Base-by-base conservation (phyloP, 495 filamentous ascomycete genomes). In the Penicillium longicatenatum region DNA sequence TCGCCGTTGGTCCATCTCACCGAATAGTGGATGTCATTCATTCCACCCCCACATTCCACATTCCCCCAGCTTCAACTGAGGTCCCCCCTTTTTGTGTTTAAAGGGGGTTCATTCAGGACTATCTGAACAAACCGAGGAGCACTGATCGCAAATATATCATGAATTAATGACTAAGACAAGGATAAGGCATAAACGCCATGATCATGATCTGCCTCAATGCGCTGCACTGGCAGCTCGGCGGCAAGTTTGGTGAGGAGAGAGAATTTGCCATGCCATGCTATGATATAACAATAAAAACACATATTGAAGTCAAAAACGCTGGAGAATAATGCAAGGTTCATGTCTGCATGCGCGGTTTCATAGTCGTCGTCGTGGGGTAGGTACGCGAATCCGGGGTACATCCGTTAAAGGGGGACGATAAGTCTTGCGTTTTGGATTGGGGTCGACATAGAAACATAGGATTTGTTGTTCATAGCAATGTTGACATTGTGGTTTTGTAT, bases 381-480 rank as follows among this genome's bases (percentile, higher is more conserved):
- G 45, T 48, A 16, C 45, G 24, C 45, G 45, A 48, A 48, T 48
- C 24, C 21, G 24, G 24, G 45, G 45, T 30, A 48, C 45, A 10
- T 8, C 12, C 31, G 12, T 21, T 45, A 5, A 5, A 22, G 8
- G 8, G 3, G 19, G 8, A 12, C 21, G 42, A 10, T 17, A 17
- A 4, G n/a, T 43, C 10, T 17, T 11, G 42, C 45, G 24, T 24
- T 17, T 48, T 17, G 21, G 44, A 16, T 29, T 26, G 7, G 45
- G 45, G 2, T 48, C 19, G 24, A 75, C 70, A 44, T 77, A 77
- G 47, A 77, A 77, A 59, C 74, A 77, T 6, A 75, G 52, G 16
- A 73, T 52, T 52, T 77, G 74, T 49, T 77, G 61, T 17, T 75
- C 61, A 29, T 67, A 60, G 55, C 74, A 77, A 57, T 75, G 70